Evolutionary conservation across 2,329 filamentous ascomycete species (phyloP), one percentile per base, ranked within the genome.

Genomic region (Stachybotrys elegans): DNA sequence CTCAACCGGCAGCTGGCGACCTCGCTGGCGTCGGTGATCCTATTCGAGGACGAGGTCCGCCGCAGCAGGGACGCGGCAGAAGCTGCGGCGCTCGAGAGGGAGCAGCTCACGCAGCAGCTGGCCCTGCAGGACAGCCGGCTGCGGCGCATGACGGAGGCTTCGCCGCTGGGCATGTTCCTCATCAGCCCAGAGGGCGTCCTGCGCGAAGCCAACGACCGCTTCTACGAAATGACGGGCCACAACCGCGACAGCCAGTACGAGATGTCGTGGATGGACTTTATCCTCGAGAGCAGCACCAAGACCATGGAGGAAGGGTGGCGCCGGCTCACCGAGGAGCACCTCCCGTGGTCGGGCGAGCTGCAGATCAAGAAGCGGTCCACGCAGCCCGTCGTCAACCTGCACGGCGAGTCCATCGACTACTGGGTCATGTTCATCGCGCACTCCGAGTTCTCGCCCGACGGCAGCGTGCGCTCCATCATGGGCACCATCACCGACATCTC

Each of bases 41-140:
- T 85, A 0, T 83, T 83, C 41, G 79, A 83, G 55, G 79, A 83
- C 46, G 81, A 84, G 50, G 81, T 83, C 6, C 68, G 73, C 16
- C 68, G 78, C 42, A 76, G 55, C 6, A 47, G 59, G 3, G 59
- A 67, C 21, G 61, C 59, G 0, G 63, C 57, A 3, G 64, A 66
- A 39, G 56, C 60, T 0, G 63, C 62, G 0, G 61, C 61, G 1
- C 31, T 66, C 3, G 59, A 66, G 22, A 57, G 59, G 31, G 58
- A 65, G 34, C 56, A 58, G 16, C 48, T 67, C 0, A 59, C 60
- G 0, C 58, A 66, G 17, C 56, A 67, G 34, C 45, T 67, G 1
- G 52, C 58, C n/a, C 46, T 67, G 3, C 63, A 67, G 43, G 62
- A 61, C 4, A 65, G 54, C 22, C 59, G 64, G 2, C 48, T 67